Conservation (phyloP, 805 yeast species). For the Teunomyces cretensis region DNA sequence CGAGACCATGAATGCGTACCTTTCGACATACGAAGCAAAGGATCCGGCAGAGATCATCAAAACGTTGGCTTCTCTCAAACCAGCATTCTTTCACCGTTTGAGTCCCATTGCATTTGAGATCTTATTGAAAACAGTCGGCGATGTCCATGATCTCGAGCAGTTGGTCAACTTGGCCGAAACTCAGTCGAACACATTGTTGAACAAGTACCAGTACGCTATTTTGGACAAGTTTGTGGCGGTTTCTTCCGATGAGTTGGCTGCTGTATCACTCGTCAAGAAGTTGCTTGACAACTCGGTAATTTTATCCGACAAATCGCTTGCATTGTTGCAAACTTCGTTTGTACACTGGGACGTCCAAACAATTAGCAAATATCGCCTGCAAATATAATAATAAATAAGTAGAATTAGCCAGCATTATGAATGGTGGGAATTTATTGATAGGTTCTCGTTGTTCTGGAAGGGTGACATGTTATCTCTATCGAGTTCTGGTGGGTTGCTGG, state of each 20-base stretch:
- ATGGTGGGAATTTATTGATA: not conserved
- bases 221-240: constrained; percentile 17
- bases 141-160: constrained; percentile 27
- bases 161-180: constrained; percentile 20
- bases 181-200: constrained; percentile 10
- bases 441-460: not conserved
- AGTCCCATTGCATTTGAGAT: constrained; percentile 18
- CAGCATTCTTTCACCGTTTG: constrained; percentile 26
- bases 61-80: constrained; percentile 25
- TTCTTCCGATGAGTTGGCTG: not conserved
- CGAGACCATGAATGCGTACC: constrained; percentile 19
- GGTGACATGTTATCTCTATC: not conserved
- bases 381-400: constrained; percentile 1
- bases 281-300: constrained; percentile 6
- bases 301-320: constrained; percentile 6
- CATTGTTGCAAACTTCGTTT: not conserved
- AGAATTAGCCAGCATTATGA: not conserved
- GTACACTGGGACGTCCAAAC: constrained; percentile 1
- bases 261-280: not conserved
- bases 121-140: constrained; percentile 20
- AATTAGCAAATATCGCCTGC: constrained; percentile 4
- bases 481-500: not conserved
- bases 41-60: constrained; percentile 13
- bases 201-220: constrained; percentile 17
- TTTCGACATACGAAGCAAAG: constrained; percentile 14